phyloP scores from a whole-genome alignment of 768 basidiomycete species.

The Boletus pseudopeckii region DNA sequence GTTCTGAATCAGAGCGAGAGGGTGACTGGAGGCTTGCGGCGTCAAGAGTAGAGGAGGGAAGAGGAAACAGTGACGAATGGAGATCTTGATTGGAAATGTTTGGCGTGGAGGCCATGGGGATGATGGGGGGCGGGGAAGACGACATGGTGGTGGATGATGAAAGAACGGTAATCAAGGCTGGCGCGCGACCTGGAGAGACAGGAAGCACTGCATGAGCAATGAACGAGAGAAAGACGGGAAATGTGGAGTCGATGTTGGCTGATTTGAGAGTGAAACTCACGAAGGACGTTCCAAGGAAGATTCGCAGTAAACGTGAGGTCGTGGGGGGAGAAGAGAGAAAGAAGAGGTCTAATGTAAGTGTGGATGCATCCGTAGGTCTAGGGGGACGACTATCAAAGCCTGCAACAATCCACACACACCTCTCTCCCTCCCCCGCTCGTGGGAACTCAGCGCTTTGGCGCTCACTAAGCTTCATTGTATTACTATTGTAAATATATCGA shows the following conservation, averaged over 20 bases:
- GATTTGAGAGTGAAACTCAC: conserved; percentile 1
- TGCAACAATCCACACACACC: neutral
- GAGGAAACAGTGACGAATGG: conserved; percentile 2
- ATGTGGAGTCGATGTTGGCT: neutral
- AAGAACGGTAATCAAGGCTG: conserved; percentile 3
- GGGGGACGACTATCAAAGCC: conserved; percentile 21
- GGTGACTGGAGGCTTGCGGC: conserved; percentile 8
- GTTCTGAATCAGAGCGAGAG: conserved; percentile 26
- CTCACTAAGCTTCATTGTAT: neutral
- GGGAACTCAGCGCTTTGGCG: conserved; percentile 18
- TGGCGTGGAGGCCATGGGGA: conserved; percentile 12
- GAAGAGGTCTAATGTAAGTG: conserved; percentile 18
- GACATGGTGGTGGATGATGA: conserved; percentile 8
- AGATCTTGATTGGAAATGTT: conserved; percentile 14
- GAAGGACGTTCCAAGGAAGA: neutral
- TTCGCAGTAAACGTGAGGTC: conserved; percentile 1
- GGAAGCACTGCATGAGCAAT: neutral
- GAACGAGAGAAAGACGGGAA: neutral
- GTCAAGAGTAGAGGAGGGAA: conserved; percentile 18
- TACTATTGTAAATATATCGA: conserved; percentile 1
- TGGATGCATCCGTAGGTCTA: conserved; percentile 33
- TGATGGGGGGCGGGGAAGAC: conserved; percentile 7
- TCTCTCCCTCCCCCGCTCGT: conserved; percentile 14
- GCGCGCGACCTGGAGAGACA: conserved; percentile 3
- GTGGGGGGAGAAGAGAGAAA: conserved; percentile 3